Evolutionary conservation across 2,329 filamentous ascomycete genomes (phyloP), one percentile per base, ranked within the genome.

Genomic region (Fusarium brevicatenulatum): DNA sequence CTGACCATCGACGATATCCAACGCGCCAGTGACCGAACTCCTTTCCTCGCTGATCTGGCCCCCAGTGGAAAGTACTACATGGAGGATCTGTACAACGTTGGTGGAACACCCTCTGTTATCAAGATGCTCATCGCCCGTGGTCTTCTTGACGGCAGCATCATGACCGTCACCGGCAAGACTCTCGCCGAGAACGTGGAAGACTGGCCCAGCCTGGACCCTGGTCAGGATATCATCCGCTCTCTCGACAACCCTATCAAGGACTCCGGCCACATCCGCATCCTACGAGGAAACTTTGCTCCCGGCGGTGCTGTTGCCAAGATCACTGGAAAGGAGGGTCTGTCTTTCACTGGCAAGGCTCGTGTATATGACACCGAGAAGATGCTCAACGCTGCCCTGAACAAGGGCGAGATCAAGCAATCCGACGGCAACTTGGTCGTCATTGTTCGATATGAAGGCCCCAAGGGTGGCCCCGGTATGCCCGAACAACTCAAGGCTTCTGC

Each of bases 231-330:
- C 80, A 97, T 98, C 81, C 95, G 98, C 79, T 91, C 93, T 0
- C 85, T 98, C 13, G 86, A 88, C 18, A 73, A 89, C 77, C 88
- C 88, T 57, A 95, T 97, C 86, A 98, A 98, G 81, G 74, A 86
- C 3, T 94, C 91, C 1, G 95, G 95, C 47, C 95, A 98, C 81
- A 88, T 98, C 68, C 94, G 95, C 81, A 93, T 98, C 68, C 88
- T 98, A 7, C 89, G 90, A 67, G 95, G 95, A 25, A 97, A 97
- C 81, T 88, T 98, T 37, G 94, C 95, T 6, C 95, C 95, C 3
- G 92, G 91, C 16, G 95, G 95, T 39, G 93, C 95, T 2, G 95
- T 98, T 4, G 95, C 95, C 68, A 98, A 98, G 83, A 98, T 98
- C 82, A 98, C 95, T 0, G 95, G 95, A 40, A 98, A 98, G 81